Conservation (phyloP, 2,329 filamentous ascomycete genomes). For the Cercospora canescens region DNA sequence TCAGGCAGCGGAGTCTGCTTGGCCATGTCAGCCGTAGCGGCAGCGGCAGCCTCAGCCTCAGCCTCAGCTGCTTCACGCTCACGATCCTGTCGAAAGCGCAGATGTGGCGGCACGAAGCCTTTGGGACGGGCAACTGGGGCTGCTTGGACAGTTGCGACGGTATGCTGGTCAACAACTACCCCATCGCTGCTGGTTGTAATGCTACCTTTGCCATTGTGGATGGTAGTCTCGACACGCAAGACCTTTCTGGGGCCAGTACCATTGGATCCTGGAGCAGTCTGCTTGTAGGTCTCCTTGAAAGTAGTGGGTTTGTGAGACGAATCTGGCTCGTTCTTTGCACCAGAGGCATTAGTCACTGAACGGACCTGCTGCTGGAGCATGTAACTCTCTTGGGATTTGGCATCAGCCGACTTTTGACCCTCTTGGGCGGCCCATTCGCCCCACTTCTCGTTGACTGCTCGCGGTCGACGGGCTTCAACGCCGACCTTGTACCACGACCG, state of each 20-base stretch:
- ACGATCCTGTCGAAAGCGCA: conserved; percentile 1
- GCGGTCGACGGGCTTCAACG: not conserved
- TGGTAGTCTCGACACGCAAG: not conserved
- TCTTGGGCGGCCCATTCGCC: not conserved
- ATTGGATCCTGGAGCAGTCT: not conserved
- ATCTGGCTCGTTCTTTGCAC: not conserved
- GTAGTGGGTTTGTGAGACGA: not conserved
- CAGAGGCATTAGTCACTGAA: not conserved
- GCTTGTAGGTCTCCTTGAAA: conserved; percentile 11
- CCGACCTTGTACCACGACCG: conserved; percentile 5
- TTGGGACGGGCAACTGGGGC: not conserved
- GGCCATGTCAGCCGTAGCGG: not conserved
- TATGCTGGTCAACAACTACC: not conserved
- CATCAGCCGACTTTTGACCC: not conserved
- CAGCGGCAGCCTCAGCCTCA: not conserved
- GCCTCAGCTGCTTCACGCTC: conserved; percentile 3
- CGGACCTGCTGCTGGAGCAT: not conserved
- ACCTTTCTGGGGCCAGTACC: not conserved
- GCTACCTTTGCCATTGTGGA: conserved; percentile 1
- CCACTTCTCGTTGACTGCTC: not conserved
- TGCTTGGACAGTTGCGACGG: not conserved
- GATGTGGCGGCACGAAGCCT: conserved; percentile 11
- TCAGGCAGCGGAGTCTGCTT: not conserved
- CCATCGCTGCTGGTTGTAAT: not conserved
- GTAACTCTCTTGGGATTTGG: conserved; percentile 3